Percentiles rank a stretch among this genome's conserved stretches.
phyloP scores from a whole-genome alignment of 805 yeast species.

The Sungouiozyma ichnusensis region DNA sequence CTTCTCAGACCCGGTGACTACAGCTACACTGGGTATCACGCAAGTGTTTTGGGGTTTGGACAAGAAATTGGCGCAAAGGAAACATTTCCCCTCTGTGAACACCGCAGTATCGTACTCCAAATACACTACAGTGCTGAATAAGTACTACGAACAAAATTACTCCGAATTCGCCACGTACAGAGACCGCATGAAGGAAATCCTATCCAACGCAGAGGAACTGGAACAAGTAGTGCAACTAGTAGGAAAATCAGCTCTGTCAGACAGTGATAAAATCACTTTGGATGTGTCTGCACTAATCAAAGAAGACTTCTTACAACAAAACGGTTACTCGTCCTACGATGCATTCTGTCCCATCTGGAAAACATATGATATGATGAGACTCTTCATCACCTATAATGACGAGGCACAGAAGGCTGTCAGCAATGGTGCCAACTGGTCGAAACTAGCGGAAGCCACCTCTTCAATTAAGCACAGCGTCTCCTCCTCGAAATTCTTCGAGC shows the following conservation, averaged over 20 bases:
- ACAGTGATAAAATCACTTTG: slow-evolving; percentile 89
- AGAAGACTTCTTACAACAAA: slow-evolving; percentile 98
- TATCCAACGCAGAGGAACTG: slow-evolving; percentile 94
- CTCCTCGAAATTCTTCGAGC: slow-evolving; percentile 92
- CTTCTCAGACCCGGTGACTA: slow-evolving; percentile 98
- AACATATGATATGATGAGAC: slow-evolving; percentile 96
- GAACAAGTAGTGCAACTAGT: slow-evolving; percentile 99
- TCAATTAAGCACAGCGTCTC: slow-evolving; percentile 92
- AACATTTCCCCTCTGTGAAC: slow-evolving; percentile 98
- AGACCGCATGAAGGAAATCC: slow-evolving; percentile 85
- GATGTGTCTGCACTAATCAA: slow-evolving; percentile 87
- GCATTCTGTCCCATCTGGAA: slow-evolving; percentile 99
- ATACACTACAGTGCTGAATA: slow-evolving; percentile 78
- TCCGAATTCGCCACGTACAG: slow-evolving; percentile 89
- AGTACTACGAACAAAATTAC: slow-evolving; percentile 73
- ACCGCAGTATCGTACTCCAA: slow-evolving; percentile 94
- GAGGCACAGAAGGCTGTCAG: slow-evolving; percentile 97
- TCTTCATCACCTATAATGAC: slow-evolving; percentile 81
- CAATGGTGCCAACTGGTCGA: slow-evolving; percentile 90
- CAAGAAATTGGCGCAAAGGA: slow-evolving; percentile 97
- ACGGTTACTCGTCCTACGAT: slow-evolving; percentile 96
- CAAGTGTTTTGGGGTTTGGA: slow-evolving; percentile 99
- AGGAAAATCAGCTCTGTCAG: slow-evolving; percentile 96
- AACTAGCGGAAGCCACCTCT: slow-evolving; percentile 76
- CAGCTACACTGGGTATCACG: slow-evolving; percentile 97